Base-by-base conservation (phyloP, 2,329 filamentous ascomycete genomes). In the Fusarium burgessii region DNA sequence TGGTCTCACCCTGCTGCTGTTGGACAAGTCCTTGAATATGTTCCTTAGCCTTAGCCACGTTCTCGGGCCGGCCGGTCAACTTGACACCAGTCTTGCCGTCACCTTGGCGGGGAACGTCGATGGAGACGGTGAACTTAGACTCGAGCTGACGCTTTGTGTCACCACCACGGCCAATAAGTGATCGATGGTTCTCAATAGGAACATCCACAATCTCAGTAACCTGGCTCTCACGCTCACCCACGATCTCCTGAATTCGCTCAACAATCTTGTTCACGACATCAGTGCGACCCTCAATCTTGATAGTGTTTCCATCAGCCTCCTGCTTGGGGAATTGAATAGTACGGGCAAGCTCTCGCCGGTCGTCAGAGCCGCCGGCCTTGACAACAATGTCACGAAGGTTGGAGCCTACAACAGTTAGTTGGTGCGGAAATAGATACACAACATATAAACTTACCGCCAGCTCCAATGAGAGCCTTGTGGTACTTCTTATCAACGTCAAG, bases 291-390 rank as follows among this genome's bases (percentile, higher is more conserved):
- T 98, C 95, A 9, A 99, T 86, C 79, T 92, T 95, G 81, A 99
- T 97, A 29, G 88, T 88, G 77, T 92, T 93, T 46, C 93, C 94
- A 66, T 92, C 91, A 56, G 91, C 89, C 62, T 97, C 95, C 72
- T 93, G 91, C 80, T 95, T 94, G 62, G 96, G 96, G 86, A 99
- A 98, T 80, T 95, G 94, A 66, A 99, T 94, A 76, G 95, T 94
- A 70, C 95, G 93, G 55, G 94, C 93, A 75, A 96, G 89, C 68
- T 93, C 91, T 42, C 93, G 91, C 69, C 92, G 89, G 78, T 97
- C 95, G 74, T 94, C 92, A 40, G 95, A 94, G 13, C 96, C 97
- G 69, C 96, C 97, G 49, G 96, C 95, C 76, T 93, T 89, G 58
- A 92, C 86, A 59, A 99, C 93, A 67, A 99, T 94, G 68, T 93